Evolutionary conservation across 2,329 filamentous ascomycete genomes (phyloP).

Genomic region (Aureobasidium sp.): DNA sequence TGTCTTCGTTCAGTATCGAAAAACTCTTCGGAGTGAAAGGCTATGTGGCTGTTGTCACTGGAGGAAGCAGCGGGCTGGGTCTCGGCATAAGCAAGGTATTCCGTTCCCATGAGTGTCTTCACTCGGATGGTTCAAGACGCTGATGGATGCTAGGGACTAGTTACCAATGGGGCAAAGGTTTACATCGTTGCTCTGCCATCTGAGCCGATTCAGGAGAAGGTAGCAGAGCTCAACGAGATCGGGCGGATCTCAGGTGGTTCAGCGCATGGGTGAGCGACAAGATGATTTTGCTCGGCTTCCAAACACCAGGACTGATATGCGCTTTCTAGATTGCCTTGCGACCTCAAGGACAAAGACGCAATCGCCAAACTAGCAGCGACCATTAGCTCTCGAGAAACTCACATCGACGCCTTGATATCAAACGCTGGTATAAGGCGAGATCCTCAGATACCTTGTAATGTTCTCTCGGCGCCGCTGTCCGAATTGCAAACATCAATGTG

Average conservation of each 20-base stretch:
- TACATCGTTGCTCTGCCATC: constrained; percentile 39
- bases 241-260: constrained; percentile 31
- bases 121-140: no score
- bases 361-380: constrained; percentile 29
- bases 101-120: no score
- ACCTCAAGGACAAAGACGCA: constrained; percentile 35
- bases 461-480: constrained; percentile 33
- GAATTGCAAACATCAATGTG: constrained; percentile 42
- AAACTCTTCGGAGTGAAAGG: constrained; percentile 32
- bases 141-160: constrained; percentile 16
- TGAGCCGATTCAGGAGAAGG: constrained; percentile 34
- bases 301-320: background rate
- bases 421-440: constrained; percentile 44
- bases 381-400: constrained; percentile 30
- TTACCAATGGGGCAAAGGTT: constrained; percentile 33
- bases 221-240: constrained; percentile 33
- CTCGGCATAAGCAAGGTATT: constrained; percentile 29
- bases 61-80: constrained; percentile 40
- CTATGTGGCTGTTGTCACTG: constrained; percentile 37
- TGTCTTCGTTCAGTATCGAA: background rate
- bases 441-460: constrained; percentile 36
- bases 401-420: constrained; percentile 42
- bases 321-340: constrained; percentile 23
- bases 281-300: background rate
- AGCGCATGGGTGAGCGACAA: constrained; percentile 9